Evolutionary conservation across 352 stramenopile species (phyloP).

Genomic region (Globisporangium cystogenes): DNA sequence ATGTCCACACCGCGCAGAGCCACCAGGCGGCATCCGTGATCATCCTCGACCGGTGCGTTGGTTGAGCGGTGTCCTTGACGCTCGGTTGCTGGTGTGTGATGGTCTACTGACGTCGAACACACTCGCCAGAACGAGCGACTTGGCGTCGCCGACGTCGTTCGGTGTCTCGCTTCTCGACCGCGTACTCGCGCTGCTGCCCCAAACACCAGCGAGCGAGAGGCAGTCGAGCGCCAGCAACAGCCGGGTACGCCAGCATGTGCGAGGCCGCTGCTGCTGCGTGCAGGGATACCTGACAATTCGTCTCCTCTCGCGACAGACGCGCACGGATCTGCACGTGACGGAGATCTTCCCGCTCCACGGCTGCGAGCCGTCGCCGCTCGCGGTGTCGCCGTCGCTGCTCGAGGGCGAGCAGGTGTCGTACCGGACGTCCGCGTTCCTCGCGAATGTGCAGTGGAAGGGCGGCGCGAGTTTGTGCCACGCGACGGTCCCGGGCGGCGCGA

Average conservation of each 20-base stretch:
- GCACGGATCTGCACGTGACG: conserved; percentile 35
- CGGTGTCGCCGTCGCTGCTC: conserved; percentile 4
- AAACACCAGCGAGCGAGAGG: conserved; percentile 21
- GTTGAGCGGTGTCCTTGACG: background rate
- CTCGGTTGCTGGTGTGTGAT: background rate
- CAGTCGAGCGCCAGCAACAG: background rate
- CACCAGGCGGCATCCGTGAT: conserved; percentile 51
- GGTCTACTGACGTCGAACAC: background rate
- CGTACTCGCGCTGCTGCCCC: conserved; percentile 55
- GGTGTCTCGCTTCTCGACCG: conserved; percentile 62
- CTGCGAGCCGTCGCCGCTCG: conserved; percentile 44
- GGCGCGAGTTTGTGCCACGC: conserved; percentile 61
- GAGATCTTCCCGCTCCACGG: conserved; percentile 68
- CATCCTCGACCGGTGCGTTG: conserved; percentile 56
- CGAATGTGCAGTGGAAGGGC: conserved; percentile 60
- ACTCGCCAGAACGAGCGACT: conserved; percentile 45
- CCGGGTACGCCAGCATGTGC: conserved; percentile 12
- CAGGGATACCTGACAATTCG: too few relatives aligned
- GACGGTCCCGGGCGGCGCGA: conserved; percentile 28
- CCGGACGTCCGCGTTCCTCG: conserved; percentile 48
- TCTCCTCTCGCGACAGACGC: conserved; percentile 15
- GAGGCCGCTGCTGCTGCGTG: too few relatives aligned
- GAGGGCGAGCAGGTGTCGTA: conserved; percentile 15
- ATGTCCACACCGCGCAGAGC: conserved; percentile 23
- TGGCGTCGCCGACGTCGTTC: conserved; percentile 60